phyloP scores from a whole-genome alignment of 306 rosid genomes.

The Dicorynia guianensis region DNA sequence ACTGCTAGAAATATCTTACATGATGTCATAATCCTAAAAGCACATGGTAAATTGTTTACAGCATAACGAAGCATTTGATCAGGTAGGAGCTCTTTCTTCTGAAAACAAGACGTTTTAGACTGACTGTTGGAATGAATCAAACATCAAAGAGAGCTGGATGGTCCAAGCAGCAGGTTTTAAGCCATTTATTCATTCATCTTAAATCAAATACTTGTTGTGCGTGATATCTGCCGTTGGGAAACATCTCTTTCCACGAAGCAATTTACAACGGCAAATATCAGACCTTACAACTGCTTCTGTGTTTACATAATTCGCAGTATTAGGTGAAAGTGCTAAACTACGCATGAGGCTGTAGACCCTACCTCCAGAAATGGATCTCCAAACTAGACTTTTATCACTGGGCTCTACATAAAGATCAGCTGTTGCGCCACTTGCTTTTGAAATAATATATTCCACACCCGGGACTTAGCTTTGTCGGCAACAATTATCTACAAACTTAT shows the following conservation, averaged over 20 bases:
- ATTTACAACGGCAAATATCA: conserved; percentile 20
- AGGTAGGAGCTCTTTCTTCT: conserved; percentile 20
- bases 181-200: background rate
- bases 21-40: conserved; percentile 9
- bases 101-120: background rate
- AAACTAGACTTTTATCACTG: conserved; percentile 64
- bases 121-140: conserved; percentile 12
- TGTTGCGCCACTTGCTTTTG: conserved; percentile 81
- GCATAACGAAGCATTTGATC: conserved; percentile 12
- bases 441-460: conserved; percentile 79
- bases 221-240: conserved; percentile 2
- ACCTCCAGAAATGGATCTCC: conserved; percentile 93
- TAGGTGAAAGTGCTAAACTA: background rate
- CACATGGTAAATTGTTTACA: background rate
- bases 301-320: no score
- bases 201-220: conserved; percentile 1
- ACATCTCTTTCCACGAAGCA: background rate
- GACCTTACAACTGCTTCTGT: no score
- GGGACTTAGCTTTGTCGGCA: conserved; percentile 67
- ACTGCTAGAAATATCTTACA: background rate
- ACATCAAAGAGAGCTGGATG: background rate
- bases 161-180: conserved; percentile 7
- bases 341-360: conserved; percentile 29
- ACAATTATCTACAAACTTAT: conserved; percentile 28
- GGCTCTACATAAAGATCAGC: conserved; percentile 72